Base-by-base conservation (phyloP, 2,329 filamentous ascomycete genomes). In the Thielaviopsis euricoi region DNA sequence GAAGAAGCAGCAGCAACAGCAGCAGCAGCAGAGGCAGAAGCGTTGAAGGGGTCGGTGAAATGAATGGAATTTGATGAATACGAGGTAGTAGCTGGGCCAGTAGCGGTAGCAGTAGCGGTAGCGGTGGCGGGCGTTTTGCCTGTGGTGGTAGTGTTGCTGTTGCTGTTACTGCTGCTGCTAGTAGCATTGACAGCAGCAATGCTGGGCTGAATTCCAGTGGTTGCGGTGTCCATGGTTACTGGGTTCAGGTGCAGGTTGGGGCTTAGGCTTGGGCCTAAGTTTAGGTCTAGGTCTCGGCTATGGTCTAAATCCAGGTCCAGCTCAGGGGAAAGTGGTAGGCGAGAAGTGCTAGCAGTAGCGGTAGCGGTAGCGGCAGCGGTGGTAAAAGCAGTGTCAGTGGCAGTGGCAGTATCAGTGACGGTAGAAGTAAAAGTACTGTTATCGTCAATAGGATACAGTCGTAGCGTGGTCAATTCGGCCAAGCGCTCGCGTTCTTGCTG, bases 401-500 rank as follows among this genome's bases (percentile, higher is more conserved):
- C 4, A 2, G 17, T 2, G 26, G 10, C 37, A 29, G 21, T 51
- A 12, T 19, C 12, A 21, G 46, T 51, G 10, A 19, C 10, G 7
- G 48, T 6, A 33, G 13, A 7, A 19, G 25, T 23, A 10, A 25
- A 12, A 21, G 25, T 22, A 53, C 25, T 12, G 19, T 12, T 22
- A 53, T 25, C 6, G 19, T 12, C 25, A 26, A 12, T 25, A 19
- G 12, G 37, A 53, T 53, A 40, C 22, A 23, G 52, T n/a, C 52
- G 52, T 33, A n/a, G 52, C 26, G 52, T 26, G 43, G 56, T 48
- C 13, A 21, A 48, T 19, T 48, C 43, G n/a, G 43, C 43, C n/a
- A 48, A n/a, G n/a, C 43, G 43, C 10, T 48, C 43, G 5, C 56
- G 56, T 23, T 58, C 57, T 21, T 43, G 46, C 29, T 58, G 57